Conservation (phyloP, 1,284 basidiomycete species). For the Mycena sp. region DNA sequence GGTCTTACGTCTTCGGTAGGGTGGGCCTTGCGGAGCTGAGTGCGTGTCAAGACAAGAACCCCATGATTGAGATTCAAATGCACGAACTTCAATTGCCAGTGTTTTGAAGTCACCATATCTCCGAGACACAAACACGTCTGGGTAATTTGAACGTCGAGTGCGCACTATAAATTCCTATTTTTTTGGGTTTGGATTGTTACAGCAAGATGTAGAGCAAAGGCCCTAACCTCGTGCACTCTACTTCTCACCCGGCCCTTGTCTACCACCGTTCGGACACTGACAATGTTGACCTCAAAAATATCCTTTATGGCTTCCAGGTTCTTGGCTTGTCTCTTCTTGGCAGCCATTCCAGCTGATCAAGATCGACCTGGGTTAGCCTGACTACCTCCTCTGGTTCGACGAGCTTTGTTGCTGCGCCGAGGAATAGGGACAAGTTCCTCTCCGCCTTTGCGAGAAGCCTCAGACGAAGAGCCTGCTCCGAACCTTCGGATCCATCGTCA, state of each 20-base stretch:
- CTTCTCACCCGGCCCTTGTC: slow-evolving; percentile 88
- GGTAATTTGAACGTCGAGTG: slow-evolving; percentile 77
- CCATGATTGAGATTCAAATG: slow-evolving; percentile 5
- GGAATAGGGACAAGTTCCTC: slow-evolving; percentile 83
- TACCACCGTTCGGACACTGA: slow-evolving; percentile 82
- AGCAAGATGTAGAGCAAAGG: slow-evolving; percentile 13
- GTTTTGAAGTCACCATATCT: slow-evolving; percentile 96
- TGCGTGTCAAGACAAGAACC: slow-evolving; percentile 19
- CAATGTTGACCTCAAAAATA: slow-evolving; percentile 88
- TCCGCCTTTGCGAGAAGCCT: slow-evolving; percentile 81
- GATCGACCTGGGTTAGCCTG: slow-evolving; percentile 82
- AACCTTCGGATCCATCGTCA: slow-evolving; percentile 63
- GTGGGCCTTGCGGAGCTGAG: slow-evolving; percentile 83
- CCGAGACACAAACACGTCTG: slow-evolving; percentile 89
- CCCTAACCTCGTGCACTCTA: slow-evolving; percentile 81
- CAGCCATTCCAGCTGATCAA: slow-evolving; percentile 79
- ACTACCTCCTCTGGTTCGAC: slow-evolving; percentile 88
- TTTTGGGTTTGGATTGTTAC: slow-evolving; percentile 18
- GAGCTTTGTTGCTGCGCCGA: slow-evolving; percentile 85
- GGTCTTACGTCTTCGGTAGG: slow-evolving; percentile 81
- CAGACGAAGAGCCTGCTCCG: slow-evolving; percentile 63
- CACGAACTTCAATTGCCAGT: slow-evolving; percentile 80
- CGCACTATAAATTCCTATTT: slow-evolving; percentile 93
- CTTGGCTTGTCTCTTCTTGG: slow-evolving; percentile 66
- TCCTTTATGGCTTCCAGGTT: slow-evolving; percentile 53